These are phyloP conservation scores for Neofusicoccum sp. DNA, from an alignment of 2,329 filamentous ascomycete genomes.

Conservation along the genomic window DNA sequence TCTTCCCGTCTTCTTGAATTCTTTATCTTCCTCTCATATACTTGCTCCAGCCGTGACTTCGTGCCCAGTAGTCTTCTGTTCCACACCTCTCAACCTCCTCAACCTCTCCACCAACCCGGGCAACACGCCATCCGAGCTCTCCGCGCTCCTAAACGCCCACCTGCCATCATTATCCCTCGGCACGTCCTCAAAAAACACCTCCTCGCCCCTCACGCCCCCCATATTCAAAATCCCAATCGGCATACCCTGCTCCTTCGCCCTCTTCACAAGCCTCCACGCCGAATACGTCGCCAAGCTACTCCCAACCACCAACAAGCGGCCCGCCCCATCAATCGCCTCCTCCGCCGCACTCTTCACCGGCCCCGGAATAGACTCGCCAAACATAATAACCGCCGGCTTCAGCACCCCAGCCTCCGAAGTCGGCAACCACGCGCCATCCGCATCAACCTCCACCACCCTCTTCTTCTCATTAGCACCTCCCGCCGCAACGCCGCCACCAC, in stretches of 20 bases:
- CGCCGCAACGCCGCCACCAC: slow-evolving; percentile 54
- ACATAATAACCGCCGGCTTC: slow-evolving; percentile 94
- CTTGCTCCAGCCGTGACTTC: neutral
- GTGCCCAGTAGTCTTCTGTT: neutral
- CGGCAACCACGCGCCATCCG: slow-evolving; percentile 76
- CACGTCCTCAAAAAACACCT: slow-evolving; percentile 64
- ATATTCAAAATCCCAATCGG: slow-evolving; percentile 86
- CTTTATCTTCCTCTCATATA: neutral
- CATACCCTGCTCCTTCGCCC: slow-evolving; percentile 78
- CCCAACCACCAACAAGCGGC: slow-evolving; percentile 74
- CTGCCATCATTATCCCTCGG: slow-evolving; percentile 37
- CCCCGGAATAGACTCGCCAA: slow-evolving; percentile 79
- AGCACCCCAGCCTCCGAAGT: slow-evolving; percentile 70
- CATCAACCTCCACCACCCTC: slow-evolving; percentile 68
- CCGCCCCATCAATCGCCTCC: slow-evolving; percentile 72
- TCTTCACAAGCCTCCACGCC: slow-evolving; percentile 84
- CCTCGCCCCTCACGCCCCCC: slow-evolving; percentile 77
- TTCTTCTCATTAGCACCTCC: slow-evolving; percentile 36
- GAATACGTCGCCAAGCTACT: slow-evolving; percentile 94
- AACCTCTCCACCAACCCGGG: slow-evolving; percentile 30
- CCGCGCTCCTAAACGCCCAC: slow-evolving; percentile 40
- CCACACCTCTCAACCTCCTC: neutral
- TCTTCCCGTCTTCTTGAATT: neutral
- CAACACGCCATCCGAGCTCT: slow-evolving; percentile 41
- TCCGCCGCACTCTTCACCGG: slow-evolving; percentile 75